Evolutionary conservation across 305 asterid genomes (phyloP).

Genomic region (Rubia peregrina): DNA sequence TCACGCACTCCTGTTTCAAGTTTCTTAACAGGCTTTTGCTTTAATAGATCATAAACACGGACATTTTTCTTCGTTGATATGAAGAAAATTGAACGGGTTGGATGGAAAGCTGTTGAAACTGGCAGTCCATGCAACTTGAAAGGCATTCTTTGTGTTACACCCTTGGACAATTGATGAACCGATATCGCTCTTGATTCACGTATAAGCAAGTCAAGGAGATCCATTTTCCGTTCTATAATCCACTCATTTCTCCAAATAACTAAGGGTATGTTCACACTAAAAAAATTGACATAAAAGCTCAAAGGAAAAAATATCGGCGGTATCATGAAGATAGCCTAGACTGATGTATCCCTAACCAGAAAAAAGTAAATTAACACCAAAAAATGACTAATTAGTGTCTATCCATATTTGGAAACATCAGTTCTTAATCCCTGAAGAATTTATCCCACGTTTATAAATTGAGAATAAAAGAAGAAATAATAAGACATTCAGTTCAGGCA

Average conservation of each 20-base stretch:
- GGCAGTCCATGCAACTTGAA: conserved; percentile 88
- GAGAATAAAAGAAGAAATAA: background rate
- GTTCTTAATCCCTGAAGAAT: background rate
- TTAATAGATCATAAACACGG: conserved; percentile 77
- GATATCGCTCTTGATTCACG: conserved; percentile 77
- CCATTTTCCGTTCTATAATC: conserved; percentile 4
- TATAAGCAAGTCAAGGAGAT: conserved; percentile 51
- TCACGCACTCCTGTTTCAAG: conserved; percentile 88
- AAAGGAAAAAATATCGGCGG: background rate
- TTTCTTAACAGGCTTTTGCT: conserved; percentile 72
- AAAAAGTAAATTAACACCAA: background rate
- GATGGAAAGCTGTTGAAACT: conserved; percentile 84
- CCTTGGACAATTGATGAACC: conserved; percentile 77
- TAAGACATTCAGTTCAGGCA: background rate
- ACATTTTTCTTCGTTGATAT: conserved; percentile 74
- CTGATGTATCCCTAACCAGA: background rate
- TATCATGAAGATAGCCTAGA: background rate
- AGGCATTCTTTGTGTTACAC: conserved; percentile 63
- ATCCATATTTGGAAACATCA: background rate
- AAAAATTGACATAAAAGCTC: background rate
- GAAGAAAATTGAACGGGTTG: conserved; percentile 74
- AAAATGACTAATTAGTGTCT: background rate
- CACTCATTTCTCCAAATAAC: background rate
- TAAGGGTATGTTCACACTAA: background rate
- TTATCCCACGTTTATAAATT: too few relatives aligned